Conservation (phyloP, 805 yeast genomes). For the Cyberlindnera americana region DNA sequence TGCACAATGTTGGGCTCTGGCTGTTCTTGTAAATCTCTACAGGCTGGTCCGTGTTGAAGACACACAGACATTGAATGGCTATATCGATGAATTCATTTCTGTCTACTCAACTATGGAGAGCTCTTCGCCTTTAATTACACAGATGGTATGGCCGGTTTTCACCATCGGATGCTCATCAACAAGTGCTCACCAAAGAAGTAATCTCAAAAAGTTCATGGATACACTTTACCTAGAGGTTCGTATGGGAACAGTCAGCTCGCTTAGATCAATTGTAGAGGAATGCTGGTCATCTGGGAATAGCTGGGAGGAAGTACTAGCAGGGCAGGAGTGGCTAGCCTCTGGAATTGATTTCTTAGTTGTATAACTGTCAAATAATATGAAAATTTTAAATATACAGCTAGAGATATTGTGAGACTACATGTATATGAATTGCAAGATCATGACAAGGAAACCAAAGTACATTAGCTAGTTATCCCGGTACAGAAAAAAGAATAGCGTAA, state of each 20-base stretch:
- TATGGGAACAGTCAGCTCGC: constrained; percentile 50
- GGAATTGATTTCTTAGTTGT: constrained; percentile 47
- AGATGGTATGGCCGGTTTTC: constrained; percentile 63
- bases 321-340: constrained; percentile 44
- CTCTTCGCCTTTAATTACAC: constrained; percentile 47
- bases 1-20: constrained; percentile 56
- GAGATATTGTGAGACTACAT: not conserved
- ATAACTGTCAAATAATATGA: constrained; percentile 1
- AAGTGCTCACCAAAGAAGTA: constrained; percentile 30
- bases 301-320: constrained; percentile 41
- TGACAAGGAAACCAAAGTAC: constrained; percentile 16
- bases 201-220: constrained; percentile 35
- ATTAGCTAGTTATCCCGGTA: constrained; percentile 14
- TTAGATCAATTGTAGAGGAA: constrained; percentile 39
- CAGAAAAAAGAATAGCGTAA: constrained; percentile 3
- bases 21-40: constrained; percentile 32
- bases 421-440: not conserved
- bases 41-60: constrained; percentile 32
- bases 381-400: too few relatives aligned
- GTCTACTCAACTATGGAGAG: constrained; percentile 44
- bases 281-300: constrained; percentile 44
- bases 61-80: constrained; percentile 29
- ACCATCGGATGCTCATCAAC: constrained; percentile 45
- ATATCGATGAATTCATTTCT: constrained; percentile 43
- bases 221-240: constrained; percentile 44